Conservation (phyloP, 1,284 basidiomycete genomes). For the Ganoderma boninense region DNA sequence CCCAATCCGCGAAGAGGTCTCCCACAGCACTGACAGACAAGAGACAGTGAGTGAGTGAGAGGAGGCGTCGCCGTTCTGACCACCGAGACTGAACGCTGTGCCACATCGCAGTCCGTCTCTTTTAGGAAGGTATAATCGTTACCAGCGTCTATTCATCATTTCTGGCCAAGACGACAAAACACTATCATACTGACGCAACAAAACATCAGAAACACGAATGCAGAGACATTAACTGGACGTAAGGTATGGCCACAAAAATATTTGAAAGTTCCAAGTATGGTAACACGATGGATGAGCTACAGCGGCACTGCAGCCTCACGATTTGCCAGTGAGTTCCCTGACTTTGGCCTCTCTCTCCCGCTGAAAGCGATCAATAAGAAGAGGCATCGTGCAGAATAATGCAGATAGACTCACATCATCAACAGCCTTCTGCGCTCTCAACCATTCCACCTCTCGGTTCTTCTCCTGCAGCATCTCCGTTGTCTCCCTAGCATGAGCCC, state of each 20-base stretch:
- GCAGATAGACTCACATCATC: slow-evolving; percentile 49
- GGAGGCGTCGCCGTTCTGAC: no score
- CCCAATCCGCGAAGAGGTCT: not conserved
- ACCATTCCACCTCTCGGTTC: slow-evolving; percentile 58
- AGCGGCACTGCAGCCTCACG: not conserved
- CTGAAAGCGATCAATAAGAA: slow-evolving; percentile 14
- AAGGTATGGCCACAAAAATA: not conserved
- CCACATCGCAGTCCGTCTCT: not conserved
- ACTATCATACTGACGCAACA: no score
- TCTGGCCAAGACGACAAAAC: no score
- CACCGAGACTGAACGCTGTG: not conserved
- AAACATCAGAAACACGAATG: no score
- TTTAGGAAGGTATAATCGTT: not conserved
- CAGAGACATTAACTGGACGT: not conserved
- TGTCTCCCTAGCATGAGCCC: slow-evolving; percentile 52
- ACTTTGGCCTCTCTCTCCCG: slow-evolving; percentile 57
- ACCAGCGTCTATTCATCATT: not conserved
- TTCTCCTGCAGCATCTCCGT: slow-evolving; percentile 62
- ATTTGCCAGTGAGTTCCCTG: slow-evolving; percentile 45
- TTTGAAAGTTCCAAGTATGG: no score
- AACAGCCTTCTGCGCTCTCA: slow-evolving; percentile 56
- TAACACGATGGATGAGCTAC: not conserved
- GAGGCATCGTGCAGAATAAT: not conserved
- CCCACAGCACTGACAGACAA: not conserved
- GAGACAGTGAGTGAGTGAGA: no score